Base-by-base conservation (phyloP, 169 alveolate genomes). In the Plasmodium billcollinsi region DNA sequence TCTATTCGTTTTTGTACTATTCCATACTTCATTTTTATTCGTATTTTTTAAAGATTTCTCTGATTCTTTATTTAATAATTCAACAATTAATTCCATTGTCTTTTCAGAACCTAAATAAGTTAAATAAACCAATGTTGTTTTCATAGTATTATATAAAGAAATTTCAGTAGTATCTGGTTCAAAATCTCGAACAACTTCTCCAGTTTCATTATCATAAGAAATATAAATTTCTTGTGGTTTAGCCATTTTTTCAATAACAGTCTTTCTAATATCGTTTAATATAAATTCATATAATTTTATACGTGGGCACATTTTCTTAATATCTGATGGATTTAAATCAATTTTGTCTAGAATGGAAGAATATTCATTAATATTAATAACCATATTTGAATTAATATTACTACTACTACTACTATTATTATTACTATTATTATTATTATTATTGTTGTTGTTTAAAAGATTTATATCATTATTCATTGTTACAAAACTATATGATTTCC, bases 181-280 rank as follows among this genome's bases (percentile, higher is more conserved):
- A 94, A 93, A 73, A 94, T 98, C 96, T 73, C 98, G 73, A 26
- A 97, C 96, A 33, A 97, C 97, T 67, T 96, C 98, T 11, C 98
- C 97, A 5, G 98, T 94, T 73, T 97, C 98, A 39, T 97, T 92
- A 54, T 97, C 98, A 83, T 95, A 95, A 72, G 96, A 97, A 5
- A 97, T 96, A 47, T 94, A 94, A 21, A 97, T 93, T 96, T 98
- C 99, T 88, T 97, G 97, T 20, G 99, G 99, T 88, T 97, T 98
- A 26, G 99, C 99, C 99, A 98, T 98, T 58, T 96, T 93, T 73
- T 93, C 93, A 1, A 98, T 97, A 47, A 97, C 85, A 5, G 86
- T 83, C 29, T 71, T 83, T 73, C 90, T 72, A 12, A 88, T 85
- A 74, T 88, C 93, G 33, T 76, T 85, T 45, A 85, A 71, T 45